Evolutionary conservation across 2,329 filamentous ascomycete species (phyloP).

Genomic region (Zarea fungicola): DNA sequence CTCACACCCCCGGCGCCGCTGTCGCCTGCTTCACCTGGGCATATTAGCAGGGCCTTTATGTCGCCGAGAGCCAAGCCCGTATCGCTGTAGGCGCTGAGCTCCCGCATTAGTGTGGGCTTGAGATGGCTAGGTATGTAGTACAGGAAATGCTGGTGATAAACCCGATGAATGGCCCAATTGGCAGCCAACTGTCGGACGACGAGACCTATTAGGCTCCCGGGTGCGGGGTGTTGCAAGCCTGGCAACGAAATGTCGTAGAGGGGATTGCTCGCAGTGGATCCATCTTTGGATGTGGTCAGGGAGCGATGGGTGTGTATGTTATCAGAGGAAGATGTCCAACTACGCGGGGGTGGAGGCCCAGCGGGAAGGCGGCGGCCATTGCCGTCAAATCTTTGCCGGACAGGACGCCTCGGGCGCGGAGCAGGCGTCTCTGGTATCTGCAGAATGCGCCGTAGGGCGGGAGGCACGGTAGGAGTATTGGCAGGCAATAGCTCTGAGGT

Average conservation of each 20-base stretch:
- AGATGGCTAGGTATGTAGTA: constrained; percentile 50
- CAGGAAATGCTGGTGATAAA: constrained; percentile 53
- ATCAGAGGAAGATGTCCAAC: constrained; percentile 40
- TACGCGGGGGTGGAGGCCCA: constrained; percentile 54
- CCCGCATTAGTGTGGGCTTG: constrained; percentile 46
- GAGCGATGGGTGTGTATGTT: constrained; percentile 6
- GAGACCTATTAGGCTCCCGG: constrained; percentile 46
- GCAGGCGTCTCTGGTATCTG: constrained; percentile 53
- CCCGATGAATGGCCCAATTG: constrained; percentile 51
- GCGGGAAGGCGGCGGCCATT: constrained; percentile 49
- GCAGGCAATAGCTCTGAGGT: constrained; percentile 21
- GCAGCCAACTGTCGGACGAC: constrained; percentile 44
- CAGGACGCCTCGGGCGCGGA: constrained; percentile 42
- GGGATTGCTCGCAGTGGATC: constrained; percentile 2
- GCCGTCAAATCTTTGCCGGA: constrained; percentile 37
- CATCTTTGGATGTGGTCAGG: background rate
- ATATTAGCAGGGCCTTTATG: constrained; percentile 41
- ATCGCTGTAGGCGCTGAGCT: constrained; percentile 40
- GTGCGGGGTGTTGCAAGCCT: constrained; percentile 37
- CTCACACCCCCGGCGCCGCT: constrained; percentile 14
- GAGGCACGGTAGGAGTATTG: constrained; percentile 50
- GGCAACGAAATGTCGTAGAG: constrained; percentile 34
- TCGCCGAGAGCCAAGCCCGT: constrained; percentile 46
- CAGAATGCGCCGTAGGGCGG: constrained; percentile 53
- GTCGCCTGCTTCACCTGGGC: constrained; percentile 21